Conservation (phyloP, 805 yeast genomes). For the Kazachstania psychrophila region DNA sequence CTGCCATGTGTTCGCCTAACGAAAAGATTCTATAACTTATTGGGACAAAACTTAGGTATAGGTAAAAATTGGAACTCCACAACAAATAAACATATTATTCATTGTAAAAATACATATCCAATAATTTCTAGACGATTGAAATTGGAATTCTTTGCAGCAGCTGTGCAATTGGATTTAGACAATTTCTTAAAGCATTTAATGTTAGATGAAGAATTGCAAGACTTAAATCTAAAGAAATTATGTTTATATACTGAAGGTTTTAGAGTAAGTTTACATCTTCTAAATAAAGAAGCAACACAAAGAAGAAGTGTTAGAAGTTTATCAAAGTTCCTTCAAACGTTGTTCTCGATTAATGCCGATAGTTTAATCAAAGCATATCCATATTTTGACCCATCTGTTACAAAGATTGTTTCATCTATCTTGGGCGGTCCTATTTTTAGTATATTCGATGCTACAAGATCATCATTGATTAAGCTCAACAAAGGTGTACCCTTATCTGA, state of each 20-base stretch:
- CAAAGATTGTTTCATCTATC: constrained; percentile 14
- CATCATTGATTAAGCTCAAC: constrained; percentile 1
- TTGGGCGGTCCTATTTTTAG: constrained; percentile 11
- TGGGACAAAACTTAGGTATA: constrained; percentile 12
- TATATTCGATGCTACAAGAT: constrained; percentile 7
- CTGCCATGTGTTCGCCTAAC: constrained; percentile 10
- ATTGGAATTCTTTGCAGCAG: constrained; percentile 19
- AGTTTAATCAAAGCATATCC: constrained; percentile 14
- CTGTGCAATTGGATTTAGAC: constrained; percentile 22
- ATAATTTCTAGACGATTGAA: constrained; percentile 12
- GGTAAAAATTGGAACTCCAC: constrained; percentile 14
- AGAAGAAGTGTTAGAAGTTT: constrained; percentile 9
- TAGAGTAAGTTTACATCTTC: constrained; percentile 21
- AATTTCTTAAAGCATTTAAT: constrained; percentile 20
- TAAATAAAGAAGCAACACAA: constrained; percentile 14
- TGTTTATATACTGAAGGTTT: constrained; percentile 30
- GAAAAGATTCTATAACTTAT: constrained; percentile 5
- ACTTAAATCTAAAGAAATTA: constrained; percentile 13
- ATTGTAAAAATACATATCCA: constrained; percentile 15
- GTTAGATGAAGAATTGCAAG: constrained; percentile 9
- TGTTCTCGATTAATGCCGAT: constrained; percentile 13
- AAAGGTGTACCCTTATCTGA: not conserved
- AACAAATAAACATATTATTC: constrained; percentile 10
- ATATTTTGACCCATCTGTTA: constrained; percentile 14
- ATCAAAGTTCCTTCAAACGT: constrained; percentile 22